phyloP scores from a whole-genome alignment of 805 yeast species.

The Hemisphaericaspora nanyangensis region DNA sequence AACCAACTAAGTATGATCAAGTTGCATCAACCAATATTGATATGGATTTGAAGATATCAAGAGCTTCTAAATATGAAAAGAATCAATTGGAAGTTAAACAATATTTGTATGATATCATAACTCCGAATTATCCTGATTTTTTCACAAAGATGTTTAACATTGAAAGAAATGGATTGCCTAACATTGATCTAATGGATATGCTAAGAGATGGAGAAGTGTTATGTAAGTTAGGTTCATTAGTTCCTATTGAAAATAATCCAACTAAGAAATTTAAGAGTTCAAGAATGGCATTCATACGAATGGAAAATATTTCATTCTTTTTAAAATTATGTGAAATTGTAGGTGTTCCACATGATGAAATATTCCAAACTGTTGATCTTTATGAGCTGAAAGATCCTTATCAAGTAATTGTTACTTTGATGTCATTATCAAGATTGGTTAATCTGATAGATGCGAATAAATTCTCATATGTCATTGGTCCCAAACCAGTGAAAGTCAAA shows the following conservation, averaged over 20 bases:
- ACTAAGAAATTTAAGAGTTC: conserved; percentile 52
- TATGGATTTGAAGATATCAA: conserved; percentile 51
- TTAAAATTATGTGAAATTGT: conserved; percentile 54
- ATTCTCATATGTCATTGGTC: conserved; percentile 35
- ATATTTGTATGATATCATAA: conserved; percentile 52
- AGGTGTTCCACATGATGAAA: conserved; percentile 78
- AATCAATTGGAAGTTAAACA: conserved; percentile 39
- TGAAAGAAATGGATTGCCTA: conserved; percentile 3
- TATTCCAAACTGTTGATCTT: conserved; percentile 74
- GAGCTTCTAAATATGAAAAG: conserved; percentile 49
- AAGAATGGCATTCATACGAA: conserved; percentile 68
- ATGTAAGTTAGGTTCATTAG: conserved; percentile 30
- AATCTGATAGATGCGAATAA: conserved; percentile 33
- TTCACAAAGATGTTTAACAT: conserved; percentile 5
- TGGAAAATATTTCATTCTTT: conserved; percentile 82
- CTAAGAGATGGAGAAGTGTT: conserved; percentile 57
- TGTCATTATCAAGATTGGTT: conserved; percentile 69
- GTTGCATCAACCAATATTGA: conserved; percentile 51
- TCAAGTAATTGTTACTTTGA: conserved; percentile 69
- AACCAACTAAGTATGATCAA: conserved; percentile 12
- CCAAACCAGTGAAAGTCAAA: conserved; percentile 41
- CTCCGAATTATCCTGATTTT: conserved; percentile 4
- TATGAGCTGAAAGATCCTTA: conserved; percentile 74
- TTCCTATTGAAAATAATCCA: conserved; percentile 24
- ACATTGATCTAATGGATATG: conserved; percentile 45